phyloP scores from a whole-genome alignment of 179 eudicot genomes.

The Sideroxylon spinosum region DNA sequence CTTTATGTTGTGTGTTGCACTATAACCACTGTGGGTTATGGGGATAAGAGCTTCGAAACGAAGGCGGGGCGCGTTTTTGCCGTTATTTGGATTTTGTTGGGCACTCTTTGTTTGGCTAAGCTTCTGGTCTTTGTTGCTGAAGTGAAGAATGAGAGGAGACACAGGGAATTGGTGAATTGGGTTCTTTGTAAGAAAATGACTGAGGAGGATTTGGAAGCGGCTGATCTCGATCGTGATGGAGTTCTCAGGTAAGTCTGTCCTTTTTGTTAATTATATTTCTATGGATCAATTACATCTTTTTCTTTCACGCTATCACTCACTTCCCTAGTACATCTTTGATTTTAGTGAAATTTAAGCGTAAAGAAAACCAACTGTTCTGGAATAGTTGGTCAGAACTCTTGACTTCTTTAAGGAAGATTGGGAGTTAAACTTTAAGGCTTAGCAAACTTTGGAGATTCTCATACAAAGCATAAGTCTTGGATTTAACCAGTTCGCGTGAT shows the following conservation, averaged over 20 bases:
- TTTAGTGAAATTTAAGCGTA: too few species aligned
- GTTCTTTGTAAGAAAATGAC: neutral
- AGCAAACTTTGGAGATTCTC: too few species aligned
- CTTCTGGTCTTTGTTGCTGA: neutral
- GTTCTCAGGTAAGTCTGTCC: neutral
- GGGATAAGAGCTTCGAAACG: neutral
- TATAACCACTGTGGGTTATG: neutral
- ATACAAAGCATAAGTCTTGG: too few species aligned
- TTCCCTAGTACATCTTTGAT: too few species aligned
- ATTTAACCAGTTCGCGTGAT: too few species aligned
- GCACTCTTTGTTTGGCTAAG: neutral
- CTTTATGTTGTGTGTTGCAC: neutral
- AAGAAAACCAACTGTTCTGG: too few species aligned
- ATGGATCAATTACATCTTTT: too few species aligned
- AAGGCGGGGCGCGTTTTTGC: neutral
- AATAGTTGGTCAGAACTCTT: too few species aligned
- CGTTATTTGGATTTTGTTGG: neutral
- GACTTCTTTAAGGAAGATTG: too few species aligned
- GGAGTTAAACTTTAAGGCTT: too few species aligned
- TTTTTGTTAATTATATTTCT: too few species aligned
- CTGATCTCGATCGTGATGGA: neutral
- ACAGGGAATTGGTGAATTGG: neutral
- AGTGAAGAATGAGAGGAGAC: neutral
- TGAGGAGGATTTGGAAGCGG: neutral
- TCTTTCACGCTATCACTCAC: too few species aligned